Conservation (phyloP, 768 basidiomycete species). For the Suillus clintonianus region DNA sequence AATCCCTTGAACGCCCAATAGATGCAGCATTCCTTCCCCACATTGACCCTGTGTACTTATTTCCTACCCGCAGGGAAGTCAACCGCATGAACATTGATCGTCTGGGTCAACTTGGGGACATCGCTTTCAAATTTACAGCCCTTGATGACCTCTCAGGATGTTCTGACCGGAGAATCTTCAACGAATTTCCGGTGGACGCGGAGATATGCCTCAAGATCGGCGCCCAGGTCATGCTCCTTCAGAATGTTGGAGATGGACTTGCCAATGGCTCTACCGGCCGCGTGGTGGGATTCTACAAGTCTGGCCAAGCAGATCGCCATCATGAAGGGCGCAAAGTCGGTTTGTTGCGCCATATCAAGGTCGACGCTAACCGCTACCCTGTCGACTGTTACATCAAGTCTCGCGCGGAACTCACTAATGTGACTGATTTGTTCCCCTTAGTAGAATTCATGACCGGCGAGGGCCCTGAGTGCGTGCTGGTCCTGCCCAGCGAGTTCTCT, state of each 20-base stretch:
- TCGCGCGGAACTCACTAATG: too few species aligned
- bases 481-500: too few species aligned
- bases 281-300: conserved; percentile 52
- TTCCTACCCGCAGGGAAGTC: conserved; percentile 70
- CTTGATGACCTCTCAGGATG: too few species aligned
- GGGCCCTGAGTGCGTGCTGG: conserved; percentile 45
- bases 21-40: conserved; percentile 26
- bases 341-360: too few species aligned
- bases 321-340: too few species aligned
- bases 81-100: conserved; percentile 63
- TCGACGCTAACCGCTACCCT: too few species aligned
- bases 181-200: too few species aligned
- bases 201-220: too few species aligned
- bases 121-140: too few species aligned
- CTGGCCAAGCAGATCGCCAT: too few species aligned
- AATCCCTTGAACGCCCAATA: conserved; percentile 38
- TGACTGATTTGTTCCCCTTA: conserved; percentile 30
- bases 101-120: conserved; percentile 25
- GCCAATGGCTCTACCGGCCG: conserved; percentile 71
- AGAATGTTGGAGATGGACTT: conserved; percentile 61
- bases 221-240: conserved; percentile 74
- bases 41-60: conserved; percentile 53
- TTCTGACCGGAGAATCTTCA: too few species aligned
- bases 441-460: conserved; percentile 47
- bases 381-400: too few species aligned